Evolutionary conservation across 1,284 basidiomycete species (phyloP), one percentile per base, ranked within the genome.

Genomic region (Paramarasmius palmivorus): DNA sequence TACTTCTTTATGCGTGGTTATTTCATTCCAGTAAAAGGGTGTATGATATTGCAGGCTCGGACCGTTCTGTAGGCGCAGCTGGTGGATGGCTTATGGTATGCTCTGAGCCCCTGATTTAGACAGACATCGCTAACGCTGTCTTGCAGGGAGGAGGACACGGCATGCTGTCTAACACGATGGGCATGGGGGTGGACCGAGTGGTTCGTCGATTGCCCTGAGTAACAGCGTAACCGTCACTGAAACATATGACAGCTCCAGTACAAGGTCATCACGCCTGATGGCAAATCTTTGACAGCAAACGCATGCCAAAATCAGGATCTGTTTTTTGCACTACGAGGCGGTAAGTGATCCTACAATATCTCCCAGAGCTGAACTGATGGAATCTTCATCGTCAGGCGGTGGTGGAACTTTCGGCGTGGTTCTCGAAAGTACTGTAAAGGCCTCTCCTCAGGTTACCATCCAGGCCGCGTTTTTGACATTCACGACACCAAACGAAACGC

Each of bases 111-210:
- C 17, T 39, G 19, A 20, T 36, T 42, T 12, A 39, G n/a, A 29
- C 22, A 20, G 38, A 53, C 14, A 17, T 45, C 50, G 20, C 45
- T 51, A 42, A 15, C n/a, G 3, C 23, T 53, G n/a, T 23, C 41
- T 32, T 6, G 29, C 49, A 77, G 73, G 79, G 79, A n/a, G 79
- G 79, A 14, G 79, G 80, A 1, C 78, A 81, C 57, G 69, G 75
- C 22, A 64, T 75, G 15, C 59, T 67, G 53, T 73, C 73, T 1
- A 67, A 67, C 20, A 65, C 65, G 9, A 63, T 70, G 54, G 73
- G 73, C 5, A 57, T 74, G n/a, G 72, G 67, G 2, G 71, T 66
- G 10, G 77, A 79, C 58, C 69, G 74, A 35, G 73, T 74, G 2
- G 72, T 74, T 57, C 59, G 63, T 55, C n/a, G 6, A 37, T 17